Percentiles rank a stretch among this genome's conserved stretches.
Conservation (phyloP, 2,329 filamentous ascomycete species). For the Calonectria honghensis region DNA sequence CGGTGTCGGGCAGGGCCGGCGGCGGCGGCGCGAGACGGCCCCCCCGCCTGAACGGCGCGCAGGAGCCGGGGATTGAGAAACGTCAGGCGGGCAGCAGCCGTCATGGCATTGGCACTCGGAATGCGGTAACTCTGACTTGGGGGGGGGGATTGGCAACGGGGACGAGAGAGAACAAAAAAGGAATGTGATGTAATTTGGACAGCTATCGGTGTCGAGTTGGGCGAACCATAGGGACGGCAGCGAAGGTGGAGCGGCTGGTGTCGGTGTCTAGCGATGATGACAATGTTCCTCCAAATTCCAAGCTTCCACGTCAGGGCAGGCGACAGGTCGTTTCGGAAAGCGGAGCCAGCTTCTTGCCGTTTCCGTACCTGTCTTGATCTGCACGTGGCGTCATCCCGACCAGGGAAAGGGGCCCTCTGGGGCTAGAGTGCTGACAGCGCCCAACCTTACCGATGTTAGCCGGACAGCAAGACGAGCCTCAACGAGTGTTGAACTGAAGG, state of each 20-base stretch:
- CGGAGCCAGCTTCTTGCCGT: conserved; percentile 48
- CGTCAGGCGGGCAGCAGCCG: conserved; percentile 77
- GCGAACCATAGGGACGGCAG: conserved; percentile 44
- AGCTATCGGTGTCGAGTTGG: conserved; percentile 41
- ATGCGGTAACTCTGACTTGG: conserved; percentile 28
- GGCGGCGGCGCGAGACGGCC: conserved; percentile 64
- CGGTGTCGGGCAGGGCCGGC: conserved; percentile 62
- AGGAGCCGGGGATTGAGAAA: conserved; percentile 83
- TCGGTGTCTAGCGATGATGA: conserved; percentile 31
- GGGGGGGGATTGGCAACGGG: conserved; percentile 8
- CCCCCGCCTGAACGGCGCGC: conserved; percentile 64
- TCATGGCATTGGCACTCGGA: conserved; percentile 67
- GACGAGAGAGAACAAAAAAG: conserved; percentile 1
- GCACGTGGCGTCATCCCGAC: conserved; percentile 54
- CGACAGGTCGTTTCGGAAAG: conserved; percentile 42
- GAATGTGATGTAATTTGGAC: conserved; percentile 31
- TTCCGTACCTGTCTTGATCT: conserved; percentile 46
- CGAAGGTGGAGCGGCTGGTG: conserved; percentile 15
- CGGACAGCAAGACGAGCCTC: conserved; percentile 25
- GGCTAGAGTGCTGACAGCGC: conserved; percentile 31
- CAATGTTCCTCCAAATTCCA: conserved; percentile 7
- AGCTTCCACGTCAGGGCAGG: conserved; percentile 26
- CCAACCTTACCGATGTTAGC: conserved; percentile 48
- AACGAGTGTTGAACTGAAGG: too few species aligned
- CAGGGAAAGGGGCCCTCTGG: conserved; percentile 20